Percentiles rank a stretch among this genome's conserved stretches.
These are phyloP conservation scores for Perkinsus marinus DNA, from an alignment of 169 alveolate species.

Conservation along the genomic window DNA sequence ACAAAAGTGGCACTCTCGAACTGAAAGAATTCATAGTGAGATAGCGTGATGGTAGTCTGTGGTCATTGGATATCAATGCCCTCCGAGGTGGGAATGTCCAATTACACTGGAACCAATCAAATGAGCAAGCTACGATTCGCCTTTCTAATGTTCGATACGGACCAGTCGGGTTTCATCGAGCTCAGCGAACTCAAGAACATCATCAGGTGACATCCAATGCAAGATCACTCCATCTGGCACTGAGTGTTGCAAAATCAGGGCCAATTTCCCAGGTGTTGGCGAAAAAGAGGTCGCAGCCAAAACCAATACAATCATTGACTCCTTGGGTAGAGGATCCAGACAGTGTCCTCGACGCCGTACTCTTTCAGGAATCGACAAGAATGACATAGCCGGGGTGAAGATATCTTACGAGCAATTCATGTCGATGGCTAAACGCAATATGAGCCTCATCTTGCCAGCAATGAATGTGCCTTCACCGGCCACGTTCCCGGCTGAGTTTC, in stretches of 20 bases:
- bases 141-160: background rate
- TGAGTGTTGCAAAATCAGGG: background rate
- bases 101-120: background rate
- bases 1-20: background rate
- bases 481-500: too few relatives aligned
- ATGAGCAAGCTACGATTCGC: background rate
- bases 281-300: background rate
- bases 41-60: too few relatives aligned
- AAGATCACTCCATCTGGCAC: too few relatives aligned
- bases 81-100: background rate
- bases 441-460: background rate
- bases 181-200: background rate
- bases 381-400: background rate
- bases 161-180: background rate
- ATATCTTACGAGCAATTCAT: background rate
- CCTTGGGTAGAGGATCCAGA: background rate
- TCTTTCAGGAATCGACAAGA: background rate
- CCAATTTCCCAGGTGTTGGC: background rate
- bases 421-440: background rate
- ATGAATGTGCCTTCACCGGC: background rate
- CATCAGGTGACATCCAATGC: background rate
- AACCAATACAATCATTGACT: background rate
- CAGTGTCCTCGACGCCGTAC: background rate
- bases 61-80: background rate
- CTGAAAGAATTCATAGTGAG: background rate